Base-by-base conservation (phyloP, 768 basidiomycete species). In the Chlorophyllum brunneum region DNA sequence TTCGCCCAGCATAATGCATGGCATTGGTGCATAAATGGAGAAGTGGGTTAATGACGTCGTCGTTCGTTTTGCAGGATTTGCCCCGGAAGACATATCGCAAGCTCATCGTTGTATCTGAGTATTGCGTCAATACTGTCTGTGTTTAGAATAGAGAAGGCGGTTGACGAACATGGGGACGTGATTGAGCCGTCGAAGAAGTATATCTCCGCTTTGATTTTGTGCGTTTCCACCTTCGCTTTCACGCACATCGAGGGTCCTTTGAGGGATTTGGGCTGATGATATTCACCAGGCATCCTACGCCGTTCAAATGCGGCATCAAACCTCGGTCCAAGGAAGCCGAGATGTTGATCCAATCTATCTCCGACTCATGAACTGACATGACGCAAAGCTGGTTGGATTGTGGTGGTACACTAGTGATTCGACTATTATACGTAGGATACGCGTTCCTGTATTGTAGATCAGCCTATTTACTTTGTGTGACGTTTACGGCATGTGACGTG, bases 171-270 rank as follows among this genome's bases (percentile, higher is more conserved):
- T 49, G 64, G 66, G 22, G 56, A 61, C 8, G 33, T 54, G 2
- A 50, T 65, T 13, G 63, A 62, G 40, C 66, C 66, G 6, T 57
- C 55, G 20, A 55, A 59, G 37, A 54, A 63, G 10, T 67, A 55
- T 33, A 58, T 63, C 18, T 65, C 65, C 16, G 57, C 64, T 9
- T 59, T 67, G 34, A 62, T 65, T 45, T 58, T 61, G 64, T 67
- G 23, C 30, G 58, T 55, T 20, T n/a, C n/a, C n/a, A n/a, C 38
- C 38, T 16, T 36, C 48, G 37, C 16, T 51, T 27, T 29, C 41
- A 42, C n/a, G 36, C 8, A 36, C 5, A 13, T 38, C 41, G 24
- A 40, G 34, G 26, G 36, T 15, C 20, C 41, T n/a, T 18, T 3
- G 6, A 43, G 36, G 26, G 3, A 29, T 27, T 2, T 20, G 11